Base-by-base conservation (phyloP, 2,329 filamentous ascomycete species). In the Alternaria metachromatica region DNA sequence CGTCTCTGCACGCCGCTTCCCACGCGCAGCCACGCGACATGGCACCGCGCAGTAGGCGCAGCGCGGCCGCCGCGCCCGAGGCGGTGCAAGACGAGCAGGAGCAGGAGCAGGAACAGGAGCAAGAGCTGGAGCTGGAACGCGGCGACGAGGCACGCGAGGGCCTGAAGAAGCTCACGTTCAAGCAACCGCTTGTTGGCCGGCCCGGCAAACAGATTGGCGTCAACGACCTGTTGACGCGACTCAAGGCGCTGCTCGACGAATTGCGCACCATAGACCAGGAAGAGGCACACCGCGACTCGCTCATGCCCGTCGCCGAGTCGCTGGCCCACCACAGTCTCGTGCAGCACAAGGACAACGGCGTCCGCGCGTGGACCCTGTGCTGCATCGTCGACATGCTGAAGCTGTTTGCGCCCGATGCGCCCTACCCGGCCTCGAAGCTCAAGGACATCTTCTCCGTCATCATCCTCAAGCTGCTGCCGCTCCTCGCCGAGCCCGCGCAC, bases 391-490 rank as follows among this genome's bases (percentile, higher is more conserved):
- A 99, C 79, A 92, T 99, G 71, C 87, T 99, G 77, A 91, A 92
- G 73, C 87, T 99, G 61, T 97, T 93, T 81, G 96, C 96, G 26
- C 96, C 96, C 0, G 91, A 98, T 85, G 96, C 96, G 78, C 96
- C 96, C 18, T 98, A 97, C 81, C 96, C 93, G 23, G 89, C 88
- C 44, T 89, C 92, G 63, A 94, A 98, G 82, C 86, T 98, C 67
- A 97, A 97, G 93, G 94, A 97, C 82, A 95, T 98, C 78, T 99
- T 98, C 83, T 91, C 90, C 26, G 88, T 97, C 65, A 93, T 97
- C 77, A 88, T 97, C 72, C 90, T 89, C 62, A 90, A 90, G 53
- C 91, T 97, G 69, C 86, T 98, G 49, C 94, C 94, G 50, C 89
- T 93, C 49, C 88, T 98, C 25, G 91, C 93, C 74, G 91, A 97